Evolutionary conservation across 2,329 filamentous ascomycete genomes (phyloP), one percentile per base, ranked within the genome.

Genomic region (Lanzia echinophila): DNA sequence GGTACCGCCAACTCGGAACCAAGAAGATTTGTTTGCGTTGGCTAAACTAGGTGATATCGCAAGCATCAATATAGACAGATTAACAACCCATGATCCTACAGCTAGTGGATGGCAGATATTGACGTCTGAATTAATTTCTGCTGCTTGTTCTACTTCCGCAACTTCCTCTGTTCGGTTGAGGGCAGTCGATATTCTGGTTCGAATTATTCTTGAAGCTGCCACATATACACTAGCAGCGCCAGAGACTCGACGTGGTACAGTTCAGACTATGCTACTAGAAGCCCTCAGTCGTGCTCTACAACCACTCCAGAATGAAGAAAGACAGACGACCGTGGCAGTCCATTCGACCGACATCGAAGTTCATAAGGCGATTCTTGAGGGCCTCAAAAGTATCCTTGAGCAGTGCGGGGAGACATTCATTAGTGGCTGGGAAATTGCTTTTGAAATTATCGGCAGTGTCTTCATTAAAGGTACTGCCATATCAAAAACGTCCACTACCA

Each of bases 391-490:
- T 53, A 82, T 96, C 19, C 77, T 99, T 2, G 92, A 97, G 65
- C 86, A 90, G 58, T 92, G 87, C 62, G 94, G 92, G 8, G 91
- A 99, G 66, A 84, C 82, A 0, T 78, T 97, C 6, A 75, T 87
- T 13, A 84, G 83, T 60, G 91, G 90, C 3, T 99, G 94, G 94
- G 81, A 87, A 46, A 79, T 89, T 47, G 84, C 90, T 0, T 94
- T 99, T 61, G 83, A 88, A 43, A 86, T 96, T 57, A 87, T 97
- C 58, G 83, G 84, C 59, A 91, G 84, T 63, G 87, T 92, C 2
- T 96, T 96, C 63, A 68, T 85, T 39, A 49, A 51, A 17, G 48
- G 57, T 19, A 50, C 61, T 22, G 47, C 55, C 15, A 52, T 48
- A n/a, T 55, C 56, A 4, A 65, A 61, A 22, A 34, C 48, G 19